Evolutionary conservation across 805 yeast species (phyloP), one percentile per base, ranked within the genome.

Genomic region (Candida khao-thaluensis): DNA sequence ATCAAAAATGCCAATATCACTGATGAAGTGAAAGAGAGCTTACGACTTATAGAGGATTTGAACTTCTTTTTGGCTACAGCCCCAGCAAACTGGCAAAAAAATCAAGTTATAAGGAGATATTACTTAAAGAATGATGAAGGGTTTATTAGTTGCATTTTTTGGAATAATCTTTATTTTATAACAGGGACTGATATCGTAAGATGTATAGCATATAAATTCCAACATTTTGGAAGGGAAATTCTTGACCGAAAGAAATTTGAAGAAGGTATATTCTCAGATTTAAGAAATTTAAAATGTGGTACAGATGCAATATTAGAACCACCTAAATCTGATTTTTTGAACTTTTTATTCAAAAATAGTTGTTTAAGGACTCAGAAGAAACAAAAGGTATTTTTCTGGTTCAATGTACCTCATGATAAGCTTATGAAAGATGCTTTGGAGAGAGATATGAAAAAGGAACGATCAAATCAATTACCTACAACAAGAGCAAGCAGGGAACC

Each of bases 141-240:
- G 2, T 88, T 91, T 49, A 88, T 88, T n/a, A 77, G 86, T 22
- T 91, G 99, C 62, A 88, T 93, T 1, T 82, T 75, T 50, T 91
- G 98, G 97, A 85, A 88, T 53, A 84, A 85, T 54, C 67, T 90
- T 10, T 91, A 84, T 58, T 90, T 85, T 62, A 77, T 91, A 35
- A 91, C 98, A 0, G 98, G 98, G 2, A 91, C 98, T 1, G 98
- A 93, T 67, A 90, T 91, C 42, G 96, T 93, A 33, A 79, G 96
- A 42, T 87, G 96, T 59, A 78, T 91, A 36, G 84, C 89, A 12
- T 93, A 85, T 60, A 79, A 91, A 49, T 85, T 91, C 66, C 83
- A 82, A 51, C 89, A 88, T 50, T 86, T 91, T 66, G 99, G 99
- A 1, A 72, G 98, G 45, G 77, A 77, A 44, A 80, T 93, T 17